Percentiles rank a stretch among this genome's conserved stretches.
These are phyloP conservation scores for Diaporthe sp. DNA, from an alignment of 2,329 filamentous ascomycete species.

Conservation along the genomic window DNA sequence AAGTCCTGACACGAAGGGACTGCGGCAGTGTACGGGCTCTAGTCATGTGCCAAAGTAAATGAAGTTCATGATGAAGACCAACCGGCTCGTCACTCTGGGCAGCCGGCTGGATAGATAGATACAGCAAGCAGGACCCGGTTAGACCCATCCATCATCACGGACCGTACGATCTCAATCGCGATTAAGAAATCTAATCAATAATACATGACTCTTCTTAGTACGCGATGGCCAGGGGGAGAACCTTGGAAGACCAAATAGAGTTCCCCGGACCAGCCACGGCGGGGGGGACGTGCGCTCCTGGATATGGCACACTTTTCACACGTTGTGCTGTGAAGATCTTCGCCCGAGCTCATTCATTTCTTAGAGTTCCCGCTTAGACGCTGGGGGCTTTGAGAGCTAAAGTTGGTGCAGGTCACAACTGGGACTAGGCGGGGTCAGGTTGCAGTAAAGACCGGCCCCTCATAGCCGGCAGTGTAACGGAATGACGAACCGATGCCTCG, in stretches of 20 bases:
- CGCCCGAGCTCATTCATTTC: background rate
- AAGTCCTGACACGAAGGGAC: background rate
- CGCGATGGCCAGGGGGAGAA: background rate
- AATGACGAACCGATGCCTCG: slow-evolving; percentile 5
- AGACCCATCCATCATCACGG: background rate
- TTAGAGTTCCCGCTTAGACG: slow-evolving; percentile 2
- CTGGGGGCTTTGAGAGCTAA: background rate
- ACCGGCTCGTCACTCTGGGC: background rate
- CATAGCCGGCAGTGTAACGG: background rate
- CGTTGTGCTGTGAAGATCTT: background rate
- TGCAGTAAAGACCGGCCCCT: background rate
- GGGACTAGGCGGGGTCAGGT: background rate
- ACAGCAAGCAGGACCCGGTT: background rate
- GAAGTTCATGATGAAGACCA: background rate
- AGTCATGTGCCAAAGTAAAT: background rate
- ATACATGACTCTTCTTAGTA: background rate
- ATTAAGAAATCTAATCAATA: background rate
- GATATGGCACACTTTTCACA: background rate
- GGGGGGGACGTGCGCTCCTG: slow-evolving; percentile 9
- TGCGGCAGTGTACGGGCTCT: background rate
- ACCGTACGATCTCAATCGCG: too few species aligned
- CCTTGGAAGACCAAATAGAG: background rate
- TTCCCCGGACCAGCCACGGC: background rate
- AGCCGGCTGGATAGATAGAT: background rate
- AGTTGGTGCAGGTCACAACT: too few species aligned